These are phyloP conservation scores for Nemania sp. DNA, from an alignment of 2,329 filamentous ascomycete genomes.

Conservation along the genomic window DNA sequence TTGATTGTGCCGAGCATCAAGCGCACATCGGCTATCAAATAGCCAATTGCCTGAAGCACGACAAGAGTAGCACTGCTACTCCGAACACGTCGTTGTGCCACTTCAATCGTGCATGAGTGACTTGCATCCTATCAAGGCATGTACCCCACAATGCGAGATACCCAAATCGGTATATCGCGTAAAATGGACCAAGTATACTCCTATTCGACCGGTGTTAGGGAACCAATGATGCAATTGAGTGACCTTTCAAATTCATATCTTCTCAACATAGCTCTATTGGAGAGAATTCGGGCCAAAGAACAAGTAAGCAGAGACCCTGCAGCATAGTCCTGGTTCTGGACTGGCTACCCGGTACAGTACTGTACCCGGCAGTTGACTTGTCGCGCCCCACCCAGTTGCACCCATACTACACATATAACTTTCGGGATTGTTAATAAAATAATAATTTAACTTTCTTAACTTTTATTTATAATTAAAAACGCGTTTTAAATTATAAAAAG, in stretches of 20 bases:
- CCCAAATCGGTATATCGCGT: conserved; percentile 25
- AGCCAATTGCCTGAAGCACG: background rate
- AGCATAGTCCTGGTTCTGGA: background rate
- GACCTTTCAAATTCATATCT: conserved; percentile 8
- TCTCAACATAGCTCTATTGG: conserved; percentile 9
- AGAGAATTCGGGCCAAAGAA: background rate
- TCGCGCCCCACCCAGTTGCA: no score
- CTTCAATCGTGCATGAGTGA: conserved; percentile 1
- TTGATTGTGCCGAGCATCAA: background rate
- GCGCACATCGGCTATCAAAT: background rate
- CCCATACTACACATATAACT: no score
- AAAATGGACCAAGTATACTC: conserved; percentile 12
- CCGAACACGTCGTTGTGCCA: conserved; percentile 17
- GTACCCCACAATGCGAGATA: conserved; percentile 29
- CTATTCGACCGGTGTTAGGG: conserved; percentile 20
- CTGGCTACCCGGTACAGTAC: conserved; percentile 2
- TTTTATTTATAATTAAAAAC: no score
- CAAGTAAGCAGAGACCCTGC: conserved; percentile 4
- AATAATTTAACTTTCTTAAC: no score
- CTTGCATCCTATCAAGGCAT: conserved; percentile 17
- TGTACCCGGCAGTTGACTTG: no score
- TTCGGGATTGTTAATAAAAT: no score
- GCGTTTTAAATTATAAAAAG: no score
- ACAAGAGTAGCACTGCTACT: background rate
- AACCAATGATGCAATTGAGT: conserved; percentile 7